Base-by-base conservation (phyloP, 805 yeast species). In the Nakazawaea anatomiae region DNA sequence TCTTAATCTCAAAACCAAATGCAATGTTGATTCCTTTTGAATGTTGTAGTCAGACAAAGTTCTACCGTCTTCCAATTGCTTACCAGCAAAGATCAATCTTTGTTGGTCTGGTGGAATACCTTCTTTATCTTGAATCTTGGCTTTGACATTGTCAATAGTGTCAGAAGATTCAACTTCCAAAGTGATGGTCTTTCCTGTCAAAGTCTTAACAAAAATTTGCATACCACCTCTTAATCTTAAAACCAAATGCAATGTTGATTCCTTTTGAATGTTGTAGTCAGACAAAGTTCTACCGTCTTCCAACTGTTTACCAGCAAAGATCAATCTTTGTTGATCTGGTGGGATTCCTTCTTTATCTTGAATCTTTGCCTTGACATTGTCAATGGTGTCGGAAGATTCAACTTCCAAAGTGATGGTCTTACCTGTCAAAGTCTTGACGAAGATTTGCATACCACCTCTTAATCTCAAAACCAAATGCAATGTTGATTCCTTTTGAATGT, bases 21-120 rank as follows among this genome's bases (percentile, higher is more conserved):
- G 95, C 71, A 92, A 18, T 18, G 25, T 18, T 18, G 25, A 18
- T 18, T 18, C 25, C 25, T 18, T 18, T 18, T 18, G 25, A 18
- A 18, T 18, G 25, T 18, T 18, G 25, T 18, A 18, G 25, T 18
- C 25, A 3, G 25, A 18, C 25, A 18, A 18, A 2, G 25, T 18
- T 18, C 25, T 18, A 18, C 25, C 25, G 3, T 18, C 25, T 3
- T 18, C 25, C 25, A 18, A 18, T 18, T 18, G 25, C 25, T 18
- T 18, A 18, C 25, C 25, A 18, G 25, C 25, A 18, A 18, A 18
- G 25, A 18, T 18, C 25, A 18, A 87, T 82, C 99, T 89, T 82
- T 92, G 98, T 77, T 92, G 98, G 78, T 92, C 97, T 69, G 98
- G 97, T 75, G 98, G 98, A 65, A 92, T 92, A 73, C 97, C 97